Conservation (phyloP, 2,329 filamentous ascomycete genomes). For the Chaetothyriales sp. region DNA sequence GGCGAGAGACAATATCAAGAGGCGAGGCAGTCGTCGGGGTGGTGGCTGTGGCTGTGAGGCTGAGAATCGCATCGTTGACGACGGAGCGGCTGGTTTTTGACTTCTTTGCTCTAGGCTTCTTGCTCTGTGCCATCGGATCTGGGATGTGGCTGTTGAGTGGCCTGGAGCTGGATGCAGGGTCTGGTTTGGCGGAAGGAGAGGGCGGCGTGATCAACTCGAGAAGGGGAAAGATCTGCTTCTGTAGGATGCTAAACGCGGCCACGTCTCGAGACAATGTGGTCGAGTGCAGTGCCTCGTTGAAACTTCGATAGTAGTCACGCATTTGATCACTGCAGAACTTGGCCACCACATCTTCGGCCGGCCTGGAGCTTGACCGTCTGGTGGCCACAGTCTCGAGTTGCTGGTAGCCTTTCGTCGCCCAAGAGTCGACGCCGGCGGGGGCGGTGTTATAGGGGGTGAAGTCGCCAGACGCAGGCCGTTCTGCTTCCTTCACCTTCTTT, state of each 20-base stretch:
- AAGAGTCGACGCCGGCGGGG: background rate
- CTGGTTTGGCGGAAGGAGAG: background rate
- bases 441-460: background rate
- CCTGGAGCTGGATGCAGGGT: background rate
- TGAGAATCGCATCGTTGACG: background rate
- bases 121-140: background rate
- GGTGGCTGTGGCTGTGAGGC: background rate
- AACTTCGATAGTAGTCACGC: background rate
- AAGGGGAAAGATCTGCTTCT: constrained; percentile 10
- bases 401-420: background rate
- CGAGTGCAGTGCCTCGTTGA: constrained; percentile 1
- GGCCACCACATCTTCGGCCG: background rate
- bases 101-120: background rate
- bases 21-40: background rate
- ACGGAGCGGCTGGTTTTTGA: background rate
- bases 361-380: background rate
- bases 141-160: background rate
- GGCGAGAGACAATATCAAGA: constrained; percentile 21
- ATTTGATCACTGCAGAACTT: background rate
- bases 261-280: constrained; percentile 7
- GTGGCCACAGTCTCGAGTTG: background rate
- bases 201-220: constrained; percentile 3
- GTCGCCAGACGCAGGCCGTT: background rate
- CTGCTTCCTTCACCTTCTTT: background rate
- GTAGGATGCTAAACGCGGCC: constrained; percentile 11